Conservation (phyloP, 2,329 filamentous ascomycete species). For the Elsinoe necatrix region DNA sequence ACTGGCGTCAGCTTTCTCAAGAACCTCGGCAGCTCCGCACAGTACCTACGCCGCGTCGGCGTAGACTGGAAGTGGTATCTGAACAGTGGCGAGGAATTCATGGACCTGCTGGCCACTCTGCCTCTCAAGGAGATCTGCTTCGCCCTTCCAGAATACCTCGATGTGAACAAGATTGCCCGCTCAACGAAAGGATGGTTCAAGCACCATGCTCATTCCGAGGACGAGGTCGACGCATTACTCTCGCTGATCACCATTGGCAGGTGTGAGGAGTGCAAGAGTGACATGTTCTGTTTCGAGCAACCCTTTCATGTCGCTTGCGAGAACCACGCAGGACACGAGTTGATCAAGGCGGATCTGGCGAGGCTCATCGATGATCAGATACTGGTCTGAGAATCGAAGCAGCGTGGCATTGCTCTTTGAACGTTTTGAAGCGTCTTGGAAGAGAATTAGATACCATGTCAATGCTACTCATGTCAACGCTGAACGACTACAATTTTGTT, state of each 20-base stretch:
- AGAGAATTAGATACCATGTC: too few species aligned
- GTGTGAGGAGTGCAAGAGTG: not conserved
- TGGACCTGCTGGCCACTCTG: not conserved
- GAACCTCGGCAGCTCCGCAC: not conserved
- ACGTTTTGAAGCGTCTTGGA: too few species aligned
- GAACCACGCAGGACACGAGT: not conserved
- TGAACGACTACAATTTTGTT: too few species aligned
- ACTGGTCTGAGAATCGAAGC: not conserved
- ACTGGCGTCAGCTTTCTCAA: not conserved
- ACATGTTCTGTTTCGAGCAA: not conserved
- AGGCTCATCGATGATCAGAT: not conserved
- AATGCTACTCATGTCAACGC: too few species aligned
- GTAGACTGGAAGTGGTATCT: not conserved
- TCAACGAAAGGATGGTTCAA: not conserved
- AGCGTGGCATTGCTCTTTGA: too few species aligned
- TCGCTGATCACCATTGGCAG: not conserved
- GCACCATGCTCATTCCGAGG: not conserved
- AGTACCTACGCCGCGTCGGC: not conserved
- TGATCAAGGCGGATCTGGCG: not conserved
- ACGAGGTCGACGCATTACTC: not conserved
- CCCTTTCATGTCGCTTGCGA: not conserved
- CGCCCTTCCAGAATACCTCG: not conserved
- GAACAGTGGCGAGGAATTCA: not conserved
- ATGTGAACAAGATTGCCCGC: not conserved
- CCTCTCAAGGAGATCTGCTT: not conserved